Evolutionary conservation across 2,329 filamentous ascomycete species (phyloP), one percentile per base, ranked within the genome.

Genomic region (Fusarium virguliforme): DNA sequence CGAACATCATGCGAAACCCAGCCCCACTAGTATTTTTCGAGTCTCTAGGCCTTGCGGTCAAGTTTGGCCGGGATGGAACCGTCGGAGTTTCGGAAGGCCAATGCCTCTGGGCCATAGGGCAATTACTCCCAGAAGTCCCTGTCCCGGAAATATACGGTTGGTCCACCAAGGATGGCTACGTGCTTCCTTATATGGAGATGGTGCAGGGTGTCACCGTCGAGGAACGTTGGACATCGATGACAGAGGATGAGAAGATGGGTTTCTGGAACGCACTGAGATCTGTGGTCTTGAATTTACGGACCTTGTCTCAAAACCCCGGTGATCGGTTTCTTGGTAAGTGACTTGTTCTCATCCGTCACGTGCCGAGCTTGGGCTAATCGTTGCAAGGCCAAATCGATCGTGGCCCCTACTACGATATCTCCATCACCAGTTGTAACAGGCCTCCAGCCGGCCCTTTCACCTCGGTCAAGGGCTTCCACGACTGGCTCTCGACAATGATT

Each of bases 111-210:
- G 24, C 50, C 41, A 8, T 67, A 1, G 7, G 32, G 18, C 51
- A 13, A 4, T 12, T 26, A n/a, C 10, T 65, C 4, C 61, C 61
- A 6, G 22, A 51, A 3, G 35, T 68, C 2, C 61, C 59, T 2
- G 59, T 68, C 3, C 67, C 67, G 3, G 61, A 70, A 7, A 69
- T 70, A 7, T 70, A 72, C 5, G 40, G 64, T 2, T 70, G 56
- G 67, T 7, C 13, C 0, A 56, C 22, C 0, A 50, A 67, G 3
- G 18, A 2, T 4, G 26, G 12, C 15, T n/a, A 59, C 15, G 2
- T 38, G 1, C 55, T 67, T n/a, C n/a, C 70, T 4, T 68, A 64
- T 2, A 70, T 64, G 64, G 24, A 70, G 13, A 2, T 62, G 7
- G 51, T 65, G 3, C 2, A 48, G 5, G 67, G 51, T 1, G 1